Conservation (phyloP, 2,329 filamentous ascomycete species). For the Paecilomyces variotii region DNA sequence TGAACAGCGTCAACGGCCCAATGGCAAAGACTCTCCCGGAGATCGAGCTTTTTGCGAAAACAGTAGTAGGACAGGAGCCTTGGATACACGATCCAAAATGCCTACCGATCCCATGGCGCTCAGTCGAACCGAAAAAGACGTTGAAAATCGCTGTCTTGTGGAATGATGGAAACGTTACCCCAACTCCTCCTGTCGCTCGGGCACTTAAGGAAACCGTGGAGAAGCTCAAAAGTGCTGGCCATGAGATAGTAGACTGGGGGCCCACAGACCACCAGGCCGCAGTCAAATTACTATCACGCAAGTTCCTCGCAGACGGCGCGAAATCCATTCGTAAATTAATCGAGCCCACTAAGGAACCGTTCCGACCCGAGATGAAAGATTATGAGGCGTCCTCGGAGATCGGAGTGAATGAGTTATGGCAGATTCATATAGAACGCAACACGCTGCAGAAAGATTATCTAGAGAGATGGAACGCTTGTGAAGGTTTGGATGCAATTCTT, state of each 20-base stretch:
- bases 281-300: background rate
- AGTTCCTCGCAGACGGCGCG: conserved; percentile 46
- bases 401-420: conserved; percentile 41
- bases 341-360: conserved; percentile 20
- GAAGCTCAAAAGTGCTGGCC: conserved; percentile 51
- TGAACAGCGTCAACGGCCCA: conserved; percentile 57
- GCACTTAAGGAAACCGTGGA: conserved; percentile 44
- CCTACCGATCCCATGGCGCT: conserved; percentile 51
- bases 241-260: conserved; percentile 28
- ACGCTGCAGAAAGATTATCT: conserved; percentile 27
- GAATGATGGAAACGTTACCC: conserved; percentile 54
- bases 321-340: conserved; percentile 27
- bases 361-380: conserved; percentile 41
- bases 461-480: conserved; percentile 8
- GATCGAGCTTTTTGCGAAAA: conserved; percentile 47
- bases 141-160: conserved; percentile 53
- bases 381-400: conserved; percentile 39
- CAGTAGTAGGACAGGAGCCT: conserved; percentile 41
- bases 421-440: conserved; percentile 41
- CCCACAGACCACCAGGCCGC: conserved; percentile 13
- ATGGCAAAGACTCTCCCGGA: conserved; percentile 51
- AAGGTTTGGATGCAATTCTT: background rate
- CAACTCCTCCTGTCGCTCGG: conserved; percentile 55
- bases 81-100: conserved; percentile 53
- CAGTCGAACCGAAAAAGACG: conserved; percentile 9